Base-by-base conservation (phyloP, 257 asterid species). In the Scutellaria galericulata region DNA sequence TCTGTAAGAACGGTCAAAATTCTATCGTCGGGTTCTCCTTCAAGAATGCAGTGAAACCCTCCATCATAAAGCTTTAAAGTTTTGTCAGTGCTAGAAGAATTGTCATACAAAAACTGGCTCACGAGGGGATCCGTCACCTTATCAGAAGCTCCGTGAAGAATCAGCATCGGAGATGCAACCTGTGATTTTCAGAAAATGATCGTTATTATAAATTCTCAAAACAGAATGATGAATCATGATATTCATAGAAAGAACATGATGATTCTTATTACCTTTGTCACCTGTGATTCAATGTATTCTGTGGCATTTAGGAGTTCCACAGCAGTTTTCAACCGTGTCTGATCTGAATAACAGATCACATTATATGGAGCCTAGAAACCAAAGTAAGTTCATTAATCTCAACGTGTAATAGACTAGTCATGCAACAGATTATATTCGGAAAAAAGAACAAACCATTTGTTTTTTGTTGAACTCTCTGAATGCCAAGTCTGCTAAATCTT, bases 11-110 rank as follows among this genome's bases (percentile, higher is more conserved):
- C 99, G 12, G 78, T 74, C 66, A 87, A 60, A 69, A 94, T 94
- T 68, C 89, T 83, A 54, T 91, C 97, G 79, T 94, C 99, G 12
- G 99, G 95, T 77, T 94, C 99, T 73, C 99, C 99, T 84, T 94
- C 99, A n/a, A 94, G 84, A 83, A 94, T 91, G 73, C 93, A 86
- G 83, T 94, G 99, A 77, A 87, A 91, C 7, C 97, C 89, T 12
- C 84, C 95, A 37, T 91, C 95, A 20, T 94, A 94, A 6, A 94
- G 95, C 88, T 89, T 94, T 68, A 91, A 80, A 10, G 92, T 89
- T 66, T 94, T 94, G 79, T 94, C 99, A 9, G 77, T 55, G 86
- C 96, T 89, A 0, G 90, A 79, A 11, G 92, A 86, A 6, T 72
- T 81, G 47, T 91, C 86, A 10, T 91, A 88, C 12, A 94, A 87